These are phyloP conservation scores for Dentipellis sp. DNA, from an alignment of 768 basidiomycete genomes.

Conservation along the genomic window DNA sequence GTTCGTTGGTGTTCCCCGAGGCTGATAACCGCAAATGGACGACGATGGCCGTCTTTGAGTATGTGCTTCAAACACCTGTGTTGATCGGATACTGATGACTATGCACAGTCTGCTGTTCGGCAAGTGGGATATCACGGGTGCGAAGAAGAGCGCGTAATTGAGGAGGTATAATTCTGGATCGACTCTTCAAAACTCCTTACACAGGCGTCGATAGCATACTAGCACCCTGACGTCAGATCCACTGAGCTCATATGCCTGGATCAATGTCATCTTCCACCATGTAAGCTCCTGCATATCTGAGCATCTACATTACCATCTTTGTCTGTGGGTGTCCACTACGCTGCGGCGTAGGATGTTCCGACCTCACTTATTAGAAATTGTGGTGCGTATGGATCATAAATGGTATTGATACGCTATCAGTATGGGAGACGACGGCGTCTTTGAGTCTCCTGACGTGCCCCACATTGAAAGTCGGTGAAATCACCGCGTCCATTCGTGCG, in stretches of 20 bases:
- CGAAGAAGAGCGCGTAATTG: too few relatives aligned
- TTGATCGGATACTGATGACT: constrained; percentile 11
- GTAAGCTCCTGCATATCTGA: neutral
- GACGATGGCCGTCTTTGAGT: constrained; percentile 89
- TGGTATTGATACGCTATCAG: neutral
- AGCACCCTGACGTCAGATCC: too few relatives aligned
- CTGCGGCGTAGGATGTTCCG: too few relatives aligned
- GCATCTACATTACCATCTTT: neutral
- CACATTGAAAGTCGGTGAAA: too few relatives aligned
- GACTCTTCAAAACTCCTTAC: too few relatives aligned
- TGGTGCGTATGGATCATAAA: neutral
- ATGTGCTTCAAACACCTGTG: constrained; percentile 21
- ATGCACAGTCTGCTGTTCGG: constrained; percentile 25
- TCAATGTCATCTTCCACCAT: too few relatives aligned
- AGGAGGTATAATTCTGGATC: too few relatives aligned
- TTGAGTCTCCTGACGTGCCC: neutral
- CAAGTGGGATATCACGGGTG: constrained; percentile 18
- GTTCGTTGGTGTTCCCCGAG: constrained; percentile 88
- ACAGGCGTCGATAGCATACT: too few relatives aligned
- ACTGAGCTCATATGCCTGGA: too few relatives aligned
- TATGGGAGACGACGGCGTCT: neutral
- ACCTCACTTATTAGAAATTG: too few relatives aligned
- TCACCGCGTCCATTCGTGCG: too few relatives aligned
- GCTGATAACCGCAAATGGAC: constrained; percentile 98
- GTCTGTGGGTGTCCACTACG: neutral